A percentile compares a stretch with the other conserved stretches of the same genome.
Evolutionary conservation across 345 rosid species (phyloP).

Genomic region (Brassica nigra): DNA sequence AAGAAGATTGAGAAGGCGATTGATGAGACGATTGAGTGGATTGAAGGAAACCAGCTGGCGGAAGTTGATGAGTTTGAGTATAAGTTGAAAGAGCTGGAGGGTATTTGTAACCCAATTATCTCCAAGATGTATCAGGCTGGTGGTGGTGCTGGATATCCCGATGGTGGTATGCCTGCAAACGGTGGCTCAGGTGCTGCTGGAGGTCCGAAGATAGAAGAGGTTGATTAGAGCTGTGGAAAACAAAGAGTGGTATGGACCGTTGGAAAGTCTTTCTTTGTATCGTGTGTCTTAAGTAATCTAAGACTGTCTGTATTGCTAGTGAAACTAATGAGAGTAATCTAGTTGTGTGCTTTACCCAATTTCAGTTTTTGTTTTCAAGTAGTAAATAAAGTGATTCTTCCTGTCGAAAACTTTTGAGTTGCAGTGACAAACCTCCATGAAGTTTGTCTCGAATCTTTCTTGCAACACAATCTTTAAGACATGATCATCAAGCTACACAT

Average conservation of each 20-base stretch:
- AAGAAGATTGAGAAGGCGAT: constrained; percentile 45
- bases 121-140: constrained; percentile 49
- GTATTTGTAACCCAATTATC: constrained; percentile 47
- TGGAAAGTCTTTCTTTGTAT: constrained; percentile 2
- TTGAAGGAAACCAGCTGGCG: constrained; percentile 49
- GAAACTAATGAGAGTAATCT: background rate
- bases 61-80: constrained; percentile 52
- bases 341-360: constrained; percentile 16
- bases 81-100: constrained; percentile 51
- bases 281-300: background rate
- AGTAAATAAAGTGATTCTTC: background rate
- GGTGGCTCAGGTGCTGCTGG: constrained; percentile 34
- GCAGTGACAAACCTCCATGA: background rate
- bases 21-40: constrained; percentile 48
- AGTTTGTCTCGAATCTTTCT: background rate
- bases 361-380: background rate
- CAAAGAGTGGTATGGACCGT: background rate
- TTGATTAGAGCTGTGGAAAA: constrained; percentile 33
- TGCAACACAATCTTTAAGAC: background rate
- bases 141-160: constrained; percentile 27
- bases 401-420: background rate
- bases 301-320: constrained; percentile 4
- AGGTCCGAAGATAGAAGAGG: constrained; percentile 60
- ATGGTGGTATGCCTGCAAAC: constrained; percentile 28
- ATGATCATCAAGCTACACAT: background rate